Evolutionary conservation across 208 protist genomes (phyloP).

Genomic region (Leishmania tarentolae): DNA sequence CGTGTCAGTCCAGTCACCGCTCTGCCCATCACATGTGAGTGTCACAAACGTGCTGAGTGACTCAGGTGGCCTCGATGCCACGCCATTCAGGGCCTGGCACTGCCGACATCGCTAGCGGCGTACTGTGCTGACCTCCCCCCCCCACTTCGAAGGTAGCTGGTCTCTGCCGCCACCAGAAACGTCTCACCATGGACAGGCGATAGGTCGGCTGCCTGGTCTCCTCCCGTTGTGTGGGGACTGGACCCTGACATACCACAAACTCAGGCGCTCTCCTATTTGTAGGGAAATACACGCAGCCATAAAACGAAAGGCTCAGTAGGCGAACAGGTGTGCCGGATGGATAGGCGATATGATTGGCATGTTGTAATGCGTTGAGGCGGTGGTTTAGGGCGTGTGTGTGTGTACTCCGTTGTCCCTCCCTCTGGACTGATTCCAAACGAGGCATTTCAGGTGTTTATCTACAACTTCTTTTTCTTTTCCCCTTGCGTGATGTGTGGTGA

Average conservation of each 20-base stretch:
- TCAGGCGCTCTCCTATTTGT: not conserved
- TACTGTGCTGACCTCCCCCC: not conserved
- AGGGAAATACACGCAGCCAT: not conserved
- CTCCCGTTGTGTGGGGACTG: not conserved
- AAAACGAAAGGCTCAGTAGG: not conserved
- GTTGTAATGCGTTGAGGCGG: not conserved
- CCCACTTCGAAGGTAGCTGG: not conserved
- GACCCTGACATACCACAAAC: not conserved
- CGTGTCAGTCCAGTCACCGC: not conserved
- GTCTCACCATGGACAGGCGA: not conserved
- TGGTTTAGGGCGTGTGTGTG: not conserved
- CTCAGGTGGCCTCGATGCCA: not conserved
- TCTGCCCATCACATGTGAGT: not conserved
- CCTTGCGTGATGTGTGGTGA: not conserved
- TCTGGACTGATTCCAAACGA: not conserved
- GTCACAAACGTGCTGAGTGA: not conserved
- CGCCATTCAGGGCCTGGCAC: not conserved
- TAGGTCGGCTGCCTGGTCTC: not conserved
- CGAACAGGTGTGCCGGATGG: not conserved
- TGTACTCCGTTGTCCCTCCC: not conserved
- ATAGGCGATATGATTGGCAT: not conserved
- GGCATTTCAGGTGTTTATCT: not conserved
- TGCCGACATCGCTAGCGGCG: not conserved
- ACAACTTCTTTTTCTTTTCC: not conserved
- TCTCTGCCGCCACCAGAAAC: not conserved